phyloP scores from a whole-genome alignment of 2,329 filamentous ascomycete species.

The Pestalotiopsis sp. region DNA sequence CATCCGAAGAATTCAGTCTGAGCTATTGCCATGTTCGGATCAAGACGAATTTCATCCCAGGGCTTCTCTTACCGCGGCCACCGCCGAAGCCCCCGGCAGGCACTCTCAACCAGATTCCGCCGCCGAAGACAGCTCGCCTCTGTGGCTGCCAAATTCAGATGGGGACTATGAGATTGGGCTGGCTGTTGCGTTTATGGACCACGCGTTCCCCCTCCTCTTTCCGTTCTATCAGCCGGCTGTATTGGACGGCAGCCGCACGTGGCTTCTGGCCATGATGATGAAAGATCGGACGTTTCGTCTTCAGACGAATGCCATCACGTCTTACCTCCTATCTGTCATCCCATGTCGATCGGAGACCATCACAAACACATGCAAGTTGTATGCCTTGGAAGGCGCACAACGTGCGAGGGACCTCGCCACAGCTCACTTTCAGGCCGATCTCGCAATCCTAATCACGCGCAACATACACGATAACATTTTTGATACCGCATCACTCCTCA shows the following conservation, averaged over 20 bases:
- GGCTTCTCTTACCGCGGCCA: not conserved
- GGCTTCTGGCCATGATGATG: slow-evolving; percentile 60
- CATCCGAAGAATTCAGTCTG: not conserved
- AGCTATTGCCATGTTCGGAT: not conserved
- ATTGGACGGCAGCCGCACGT: slow-evolving; percentile 59
- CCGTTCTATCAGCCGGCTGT: slow-evolving; percentile 63
- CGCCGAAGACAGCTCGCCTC: not conserved
- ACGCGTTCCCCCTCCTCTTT: slow-evolving; percentile 64
- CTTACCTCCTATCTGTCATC: slow-evolving; percentile 1
- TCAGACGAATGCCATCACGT: slow-evolving; percentile 43
- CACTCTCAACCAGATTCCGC: not conserved
- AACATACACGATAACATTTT: not conserved
- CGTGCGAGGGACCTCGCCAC: not conserved
- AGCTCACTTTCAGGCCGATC: not conserved
- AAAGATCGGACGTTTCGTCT: slow-evolving; percentile 61
- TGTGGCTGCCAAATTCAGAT: not conserved
- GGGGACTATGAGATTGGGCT: slow-evolving; percentile 34
- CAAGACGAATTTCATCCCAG: not conserved
- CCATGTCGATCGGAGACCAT: not conserved
- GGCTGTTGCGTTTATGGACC: slow-evolving; percentile 63
- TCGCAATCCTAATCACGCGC: not conserved
- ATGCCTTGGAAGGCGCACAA: not conserved
- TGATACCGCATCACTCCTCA: slow-evolving; percentile 37
- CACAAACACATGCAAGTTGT: not conserved
- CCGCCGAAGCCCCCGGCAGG: not conserved